Base-by-base conservation (phyloP, 106 monocot species). In the Dendrobium catenatum region DNA sequence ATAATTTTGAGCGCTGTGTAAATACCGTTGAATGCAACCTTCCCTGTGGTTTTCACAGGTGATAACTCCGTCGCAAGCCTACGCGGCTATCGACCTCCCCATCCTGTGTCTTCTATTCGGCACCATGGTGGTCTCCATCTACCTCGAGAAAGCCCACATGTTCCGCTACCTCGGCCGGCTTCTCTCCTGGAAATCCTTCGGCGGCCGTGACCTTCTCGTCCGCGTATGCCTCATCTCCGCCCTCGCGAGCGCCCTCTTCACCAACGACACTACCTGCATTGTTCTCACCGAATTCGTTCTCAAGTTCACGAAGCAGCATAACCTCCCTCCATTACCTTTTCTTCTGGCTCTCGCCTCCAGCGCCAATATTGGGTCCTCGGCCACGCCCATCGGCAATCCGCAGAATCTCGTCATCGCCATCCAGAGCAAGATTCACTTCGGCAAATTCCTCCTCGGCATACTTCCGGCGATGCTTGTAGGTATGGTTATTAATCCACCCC, bases 281-380 rank as follows among this genome's bases (percentile, higher is more conserved):
- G 74, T 74, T 37, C 74, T 74, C 74, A 74, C 74, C 19, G 74
- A 74, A 29, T 72, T 74, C 74, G 43, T 74, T 43, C 74, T 74
- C 74, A 43, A 74, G 4, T 43, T 74, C 43, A 22, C 74, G 15
- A 43, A n/a, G 42, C 42, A 42, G n/a, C 42, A 20, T 9, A 15
- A 44, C 5, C 44, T 74, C n/a, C 74, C 74, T 15, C 74, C 74
- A 0, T n/a, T 42, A 20, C 74, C 74, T 7, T 74, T 74, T 43
- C 43, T 74, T 43, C 74, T 74, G 43, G 74, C 74, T 18, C 74
- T 74, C 42, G 43, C 74, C 42, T 74, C 74, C 42, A 42, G 42
- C 42, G 41, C 74, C 19, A 74, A 74, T 43, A 74, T 74, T 43
- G 74, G 74, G 16, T 74, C 74, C 43, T 74, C 74, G 6, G 41